These are phyloP conservation scores for Talaromyces sp. DNA, from an alignment of 2,329 filamentous ascomycete species.

Conservation along the genomic window DNA sequence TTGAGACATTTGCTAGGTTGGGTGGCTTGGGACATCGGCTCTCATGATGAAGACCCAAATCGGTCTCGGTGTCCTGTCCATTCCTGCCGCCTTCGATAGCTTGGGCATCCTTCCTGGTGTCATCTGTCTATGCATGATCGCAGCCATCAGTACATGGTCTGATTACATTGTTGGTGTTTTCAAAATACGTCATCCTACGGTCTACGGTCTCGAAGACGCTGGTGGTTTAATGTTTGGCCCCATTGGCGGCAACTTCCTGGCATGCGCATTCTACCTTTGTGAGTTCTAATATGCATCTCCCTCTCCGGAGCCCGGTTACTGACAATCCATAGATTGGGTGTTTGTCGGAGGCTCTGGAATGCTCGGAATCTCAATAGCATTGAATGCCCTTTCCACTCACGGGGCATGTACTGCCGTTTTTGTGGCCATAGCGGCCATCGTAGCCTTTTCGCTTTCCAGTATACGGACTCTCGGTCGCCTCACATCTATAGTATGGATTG, in stretches of 20 bases:
- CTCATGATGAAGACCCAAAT: conserved; percentile 47
- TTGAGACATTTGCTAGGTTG: conserved; percentile 24
- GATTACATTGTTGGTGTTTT: conserved; percentile 46
- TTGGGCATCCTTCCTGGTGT: conserved; percentile 49
- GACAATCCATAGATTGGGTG: conserved; percentile 20
- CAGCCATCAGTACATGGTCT: conserved; percentile 46
- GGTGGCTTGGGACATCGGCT: conserved; percentile 41
- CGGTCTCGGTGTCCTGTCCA: conserved; percentile 47
- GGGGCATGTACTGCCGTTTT: conserved; percentile 27
- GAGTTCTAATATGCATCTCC: background rate
- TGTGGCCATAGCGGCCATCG: conserved; percentile 19
- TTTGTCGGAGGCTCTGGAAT: conserved; percentile 42
- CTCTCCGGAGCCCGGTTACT: background rate
- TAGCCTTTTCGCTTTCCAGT: conserved; percentile 23
- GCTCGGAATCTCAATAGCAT: conserved; percentile 37
- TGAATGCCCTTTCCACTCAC: conserved; percentile 40
- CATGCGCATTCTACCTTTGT: background rate
- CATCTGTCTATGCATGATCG: conserved; percentile 39
- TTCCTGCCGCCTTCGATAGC: conserved; percentile 42
- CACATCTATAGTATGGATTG: conserved; percentile 31
- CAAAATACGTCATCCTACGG: conserved; percentile 51
- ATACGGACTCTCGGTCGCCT: conserved; percentile 32
- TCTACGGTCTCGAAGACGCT: conserved; percentile 33
- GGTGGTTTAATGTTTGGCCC: background rate
- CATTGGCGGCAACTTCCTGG: background rate